phyloP scores from a whole-genome alignment of 768 basidiomycete genomes.

The Coprinopsis cinerea region DNA sequence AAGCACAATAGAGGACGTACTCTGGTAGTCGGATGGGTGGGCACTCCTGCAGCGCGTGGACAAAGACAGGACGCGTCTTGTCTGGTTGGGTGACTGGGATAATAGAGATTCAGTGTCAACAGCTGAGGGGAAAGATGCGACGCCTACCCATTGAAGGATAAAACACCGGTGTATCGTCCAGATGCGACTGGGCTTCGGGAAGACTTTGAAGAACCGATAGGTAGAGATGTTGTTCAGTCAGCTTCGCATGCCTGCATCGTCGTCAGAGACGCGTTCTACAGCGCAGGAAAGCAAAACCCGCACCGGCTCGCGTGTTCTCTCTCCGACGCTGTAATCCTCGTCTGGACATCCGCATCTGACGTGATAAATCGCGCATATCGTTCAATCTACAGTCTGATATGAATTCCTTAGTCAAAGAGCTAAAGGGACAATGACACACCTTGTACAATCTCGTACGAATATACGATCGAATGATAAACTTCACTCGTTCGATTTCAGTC shows the following conservation, averaged over 20 bases:
- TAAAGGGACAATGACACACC: slow-evolving; percentile 34
- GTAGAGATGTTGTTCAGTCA: slow-evolving; percentile 74
- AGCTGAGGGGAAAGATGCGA: slow-evolving; percentile 10
- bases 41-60: slow-evolving; percentile 69
- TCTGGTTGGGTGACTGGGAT: slow-evolving; percentile 71
- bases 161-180: slow-evolving; percentile 70
- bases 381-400: slow-evolving; percentile 90
- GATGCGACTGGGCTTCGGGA: slow-evolving; percentile 66
- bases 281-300: slow-evolving; percentile 13
- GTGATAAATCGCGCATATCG: slow-evolving; percentile 79
- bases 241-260: slow-evolving; percentile 58
- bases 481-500: slow-evolving; percentile 91
- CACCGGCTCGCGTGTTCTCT: slow-evolving; percentile 74
- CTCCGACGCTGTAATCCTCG: slow-evolving; percentile 78
- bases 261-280: slow-evolving; percentile 2
- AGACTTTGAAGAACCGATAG: slow-evolving; percentile 78
- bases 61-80: slow-evolving; percentile 70
- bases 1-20: slow-evolving; percentile 33
- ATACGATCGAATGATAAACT: slow-evolving; percentile 88
- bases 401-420: too few relatives aligned
- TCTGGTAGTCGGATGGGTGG: slow-evolving; percentile 63
- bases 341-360: slow-evolving; percentile 63
- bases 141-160: slow-evolving; percentile 70
- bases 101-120: slow-evolving; percentile 2
- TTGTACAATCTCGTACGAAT: slow-evolving; percentile 82